These are phyloP conservation scores for Tetrahymena elliotti DNA, from an alignment of 73 alveolate genomes.

Conservation along the genomic window DNA sequence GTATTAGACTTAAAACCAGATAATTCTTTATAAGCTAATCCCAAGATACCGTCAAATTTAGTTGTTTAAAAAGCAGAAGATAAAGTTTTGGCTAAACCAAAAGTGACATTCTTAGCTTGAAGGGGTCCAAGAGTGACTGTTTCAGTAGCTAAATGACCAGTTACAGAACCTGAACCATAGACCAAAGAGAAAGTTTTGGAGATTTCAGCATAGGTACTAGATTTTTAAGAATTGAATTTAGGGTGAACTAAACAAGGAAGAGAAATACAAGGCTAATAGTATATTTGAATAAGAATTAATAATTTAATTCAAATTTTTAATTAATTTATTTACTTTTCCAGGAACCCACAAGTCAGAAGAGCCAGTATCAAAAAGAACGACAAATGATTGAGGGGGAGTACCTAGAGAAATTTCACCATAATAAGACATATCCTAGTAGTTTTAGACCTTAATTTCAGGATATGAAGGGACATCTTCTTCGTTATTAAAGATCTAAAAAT, in stretches of 20 bases:
- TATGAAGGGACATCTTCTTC: neutral
- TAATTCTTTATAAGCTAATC: neutral
- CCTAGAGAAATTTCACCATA: slow-evolving; percentile 63
- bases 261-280: neutral
- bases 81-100: slow-evolving; percentile 55
- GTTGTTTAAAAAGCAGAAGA: slow-evolving; percentile 44
- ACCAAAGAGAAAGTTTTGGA: neutral
- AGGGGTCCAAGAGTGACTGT: slow-evolving; percentile 47
- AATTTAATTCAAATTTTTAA: neutral
- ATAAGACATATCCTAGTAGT: slow-evolving; percentile 44
- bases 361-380: slow-evolving; percentile 75
- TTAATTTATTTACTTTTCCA: neutral
- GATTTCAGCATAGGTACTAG: neutral
- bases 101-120: slow-evolving; percentile 19
- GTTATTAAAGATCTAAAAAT: neutral
- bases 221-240: slow-evolving; percentile 8
- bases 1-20: neutral
- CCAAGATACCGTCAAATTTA: neutral
- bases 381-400: slow-evolving; percentile 63
- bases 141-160: slow-evolving; percentile 52
- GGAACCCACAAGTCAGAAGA: slow-evolving; percentile 79
- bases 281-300: neutral
- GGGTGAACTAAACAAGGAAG: neutral
- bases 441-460: neutral
- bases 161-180: slow-evolving; percentile 39